These are phyloP conservation scores for Vanderwaltozyma polyspora DNA, from an alignment of 805 yeast species.

Conservation along the genomic window DNA sequence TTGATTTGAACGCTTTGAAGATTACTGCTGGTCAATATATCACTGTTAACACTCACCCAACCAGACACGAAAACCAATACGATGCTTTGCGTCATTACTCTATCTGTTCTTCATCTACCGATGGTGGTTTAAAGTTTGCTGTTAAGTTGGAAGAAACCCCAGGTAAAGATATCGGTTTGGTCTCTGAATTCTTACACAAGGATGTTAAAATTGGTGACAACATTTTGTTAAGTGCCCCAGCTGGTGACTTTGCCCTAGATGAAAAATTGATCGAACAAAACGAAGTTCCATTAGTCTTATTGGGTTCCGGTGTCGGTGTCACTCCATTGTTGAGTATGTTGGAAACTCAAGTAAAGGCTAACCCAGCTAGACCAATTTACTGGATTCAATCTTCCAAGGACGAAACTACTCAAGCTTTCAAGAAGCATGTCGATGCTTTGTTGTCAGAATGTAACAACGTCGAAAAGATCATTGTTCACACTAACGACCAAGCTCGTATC, in stretches of 20 bases:
- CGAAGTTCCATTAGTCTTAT: constrained; percentile 30
- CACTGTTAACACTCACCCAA: constrained; percentile 28
- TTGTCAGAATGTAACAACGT: constrained; percentile 8
- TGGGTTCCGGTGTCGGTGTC: constrained; percentile 58
- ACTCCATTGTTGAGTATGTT: constrained; percentile 51
- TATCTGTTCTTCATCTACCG: constrained; percentile 31
- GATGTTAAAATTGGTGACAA: constrained; percentile 37
- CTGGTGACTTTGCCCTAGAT: constrained; percentile 38
- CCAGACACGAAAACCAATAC: constrained; percentile 28
- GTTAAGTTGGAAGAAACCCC: constrained; percentile 34
- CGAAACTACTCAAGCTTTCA: constrained; percentile 18
- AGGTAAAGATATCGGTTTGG: constrained; percentile 30
- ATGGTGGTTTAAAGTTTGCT: constrained; percentile 44
- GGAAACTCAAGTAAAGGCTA: constrained; percentile 25
- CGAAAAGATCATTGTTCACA: constrained; percentile 13
- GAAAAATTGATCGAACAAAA: constrained; percentile 20
- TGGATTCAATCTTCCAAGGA: constrained; percentile 25
- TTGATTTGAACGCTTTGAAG: constrained; percentile 13
- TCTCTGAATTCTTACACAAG: constrained; percentile 41
- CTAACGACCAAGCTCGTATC: constrained; percentile 17
- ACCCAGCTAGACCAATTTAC: constrained; percentile 21
- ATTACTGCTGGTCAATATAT: constrained; percentile 33
- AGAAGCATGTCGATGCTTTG: constrained; percentile 14
- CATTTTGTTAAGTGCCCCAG: constrained; percentile 45
- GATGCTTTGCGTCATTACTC: constrained; percentile 51